These are phyloP conservation scores for Leccinum subtestaceum DNA, from an alignment of 768 basidiomycete genomes.

Conservation along the genomic window DNA sequence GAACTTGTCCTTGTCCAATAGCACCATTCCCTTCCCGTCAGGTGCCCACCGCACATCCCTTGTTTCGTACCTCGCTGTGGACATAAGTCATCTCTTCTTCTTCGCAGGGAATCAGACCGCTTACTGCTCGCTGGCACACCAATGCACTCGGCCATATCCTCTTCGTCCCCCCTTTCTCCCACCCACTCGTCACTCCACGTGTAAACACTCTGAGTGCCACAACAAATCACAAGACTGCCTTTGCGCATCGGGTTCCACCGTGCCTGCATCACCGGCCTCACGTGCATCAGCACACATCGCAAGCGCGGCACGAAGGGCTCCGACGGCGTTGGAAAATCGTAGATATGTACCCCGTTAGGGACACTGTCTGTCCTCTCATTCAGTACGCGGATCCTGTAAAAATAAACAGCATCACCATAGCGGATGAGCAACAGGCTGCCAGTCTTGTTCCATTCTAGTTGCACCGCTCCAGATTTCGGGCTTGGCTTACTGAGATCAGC, in stretches of 20 bases:
- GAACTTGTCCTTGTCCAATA: constrained; percentile 76
- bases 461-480: constrained; percentile 64
- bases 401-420: constrained; percentile 50
- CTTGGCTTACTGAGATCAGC: constrained; percentile 60
- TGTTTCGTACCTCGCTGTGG: constrained; percentile 67
- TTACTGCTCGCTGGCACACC: constrained; percentile 82
- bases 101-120: neutral
- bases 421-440: constrained; percentile 73
- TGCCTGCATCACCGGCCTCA: constrained; percentile 58
- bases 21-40: constrained; percentile 77
- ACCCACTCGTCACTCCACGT: constrained; percentile 85
- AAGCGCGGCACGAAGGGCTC: constrained; percentile 59
- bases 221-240: constrained; percentile 66
- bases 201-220: constrained; percentile 64
- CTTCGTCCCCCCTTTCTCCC: constrained; percentile 52
- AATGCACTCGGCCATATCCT: constrained; percentile 87
- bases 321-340: constrained; percentile 62
- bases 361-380: constrained; percentile 47
- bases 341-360: constrained; percentile 66
- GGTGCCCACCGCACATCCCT: constrained; percentile 76
- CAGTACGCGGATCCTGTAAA: neutral
- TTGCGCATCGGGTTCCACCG: constrained; percentile 85
- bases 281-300: constrained; percentile 65
- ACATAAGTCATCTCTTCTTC: constrained; percentile 1
- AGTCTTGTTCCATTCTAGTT: constrained; percentile 79